Evolutionary conservation across 1,139 yeast genomes (phyloP).

Genomic region (Suzukiozyma palmioleophila): DNA sequence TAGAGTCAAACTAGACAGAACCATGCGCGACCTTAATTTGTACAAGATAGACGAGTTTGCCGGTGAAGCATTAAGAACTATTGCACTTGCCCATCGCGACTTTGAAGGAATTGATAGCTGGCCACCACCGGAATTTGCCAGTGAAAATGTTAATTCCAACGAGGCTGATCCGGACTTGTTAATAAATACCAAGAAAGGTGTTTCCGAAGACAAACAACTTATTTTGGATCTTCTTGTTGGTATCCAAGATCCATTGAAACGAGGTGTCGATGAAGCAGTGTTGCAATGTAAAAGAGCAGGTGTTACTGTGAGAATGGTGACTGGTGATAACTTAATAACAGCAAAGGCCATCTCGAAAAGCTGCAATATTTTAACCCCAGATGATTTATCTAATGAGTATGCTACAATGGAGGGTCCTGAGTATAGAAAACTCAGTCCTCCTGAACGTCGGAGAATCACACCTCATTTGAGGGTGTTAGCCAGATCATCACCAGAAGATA

Average conservation of each 20-base stretch:
- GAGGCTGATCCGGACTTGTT: conserved; percentile 49
- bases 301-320: conserved; percentile 93
- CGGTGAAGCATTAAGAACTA: conserved; percentile 74
- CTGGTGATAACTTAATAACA: conserved; percentile 89
- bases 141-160: conserved; percentile 20
- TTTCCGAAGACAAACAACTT: conserved; percentile 31
- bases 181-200: conserved; percentile 21
- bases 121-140: conserved; percentile 55
- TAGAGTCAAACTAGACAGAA: conserved; percentile 21
- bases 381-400: conserved; percentile 46
- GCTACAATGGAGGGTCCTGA: conserved; percentile 91
- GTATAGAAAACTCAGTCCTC: conserved; percentile 62
- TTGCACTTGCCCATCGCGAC: conserved; percentile 78
- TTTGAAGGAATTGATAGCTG: conserved; percentile 46
- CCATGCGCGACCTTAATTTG: conserved; percentile 30
- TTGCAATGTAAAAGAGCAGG: conserved; percentile 84
- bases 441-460: conserved; percentile 56
- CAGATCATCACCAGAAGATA: conserved; percentile 94
- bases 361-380: conserved; percentile 72
- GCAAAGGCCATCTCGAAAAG: conserved; percentile 86
- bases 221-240: conserved; percentile 75
- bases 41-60: conserved; percentile 63
- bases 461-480: conserved; percentile 83
- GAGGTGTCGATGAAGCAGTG: conserved; percentile 88
- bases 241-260: conserved; percentile 89